Evolutionary conservation across 2,329 filamentous ascomycete genomes (phyloP), one percentile per base, ranked within the genome.

Genomic region (Epichloe uncinata): DNA sequence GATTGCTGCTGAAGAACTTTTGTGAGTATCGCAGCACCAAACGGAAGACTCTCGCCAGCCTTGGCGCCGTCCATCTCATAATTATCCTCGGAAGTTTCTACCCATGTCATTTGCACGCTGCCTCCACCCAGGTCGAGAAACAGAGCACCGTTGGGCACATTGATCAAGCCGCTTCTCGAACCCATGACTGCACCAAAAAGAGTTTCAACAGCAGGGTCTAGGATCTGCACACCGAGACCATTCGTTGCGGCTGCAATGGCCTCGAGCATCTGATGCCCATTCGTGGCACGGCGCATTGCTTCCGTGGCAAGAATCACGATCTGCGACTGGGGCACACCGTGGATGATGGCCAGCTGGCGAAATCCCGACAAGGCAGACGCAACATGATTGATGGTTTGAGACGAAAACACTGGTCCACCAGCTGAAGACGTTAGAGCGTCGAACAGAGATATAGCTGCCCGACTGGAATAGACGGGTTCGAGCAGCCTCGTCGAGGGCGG

Each of bases 101-200:
- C 69, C 66, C 79, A 82, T 13, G 78, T 78, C 73, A 82, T 80
- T 66, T 82, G 79, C 18, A 82, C 74, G 56, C 78, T 81, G 51
- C 79, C 79, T 40, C 88, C 88, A 36, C 90, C 89, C 1, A 95
- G 74, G 66, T 95, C 89, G 70, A 95, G 86, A 55, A 94, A 87
- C 34, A 95, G 66, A 0, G 87, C 89, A 50, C 79, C 75, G 30
- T 61, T 60, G 18, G 62, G n/a, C 9, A 91, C 79, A 7, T 74
- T 64, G 9, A 73, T 72, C 54, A 91, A 81, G 22, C 81, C 82
- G 57, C 85, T 90, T 22, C 87, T 82, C 6, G 90, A 85, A 1
- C 90, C 90, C 72, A 89, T 77, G 50, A 72, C 67, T 3, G 88
- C 86, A 1, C 90, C 90, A 50, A 94, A 80, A 80, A 85, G 71